These are phyloP conservation scores for Gamsiella multidivaricata DNA, from an alignment of 192 early-diverging fungal species.

Conservation along the genomic window DNA sequence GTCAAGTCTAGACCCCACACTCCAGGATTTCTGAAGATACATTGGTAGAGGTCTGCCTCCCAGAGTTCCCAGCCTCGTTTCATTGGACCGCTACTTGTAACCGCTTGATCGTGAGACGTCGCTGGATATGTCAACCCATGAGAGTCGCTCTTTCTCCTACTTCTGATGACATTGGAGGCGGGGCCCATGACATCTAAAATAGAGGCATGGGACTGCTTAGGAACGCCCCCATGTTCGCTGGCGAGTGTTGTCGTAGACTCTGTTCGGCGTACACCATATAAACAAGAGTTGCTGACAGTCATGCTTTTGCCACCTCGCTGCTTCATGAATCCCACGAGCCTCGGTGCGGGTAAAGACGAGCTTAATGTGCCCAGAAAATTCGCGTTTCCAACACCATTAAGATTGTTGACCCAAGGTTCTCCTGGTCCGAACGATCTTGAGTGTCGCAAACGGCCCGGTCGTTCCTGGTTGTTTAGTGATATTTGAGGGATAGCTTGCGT, in stretches of 20 bases:
- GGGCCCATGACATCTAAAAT: constrained; percentile 7
- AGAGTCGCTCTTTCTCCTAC: constrained; percentile 26
- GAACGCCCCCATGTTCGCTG: not conserved
- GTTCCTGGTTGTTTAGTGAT: not conserved
- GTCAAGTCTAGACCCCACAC: constrained; percentile 43
- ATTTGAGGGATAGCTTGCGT: no score
- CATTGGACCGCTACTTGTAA: not conserved
- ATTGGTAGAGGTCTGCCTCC: constrained; percentile 53
- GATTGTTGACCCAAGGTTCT: not conserved
- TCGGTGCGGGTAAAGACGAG: constrained; percentile 41
- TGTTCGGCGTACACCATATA: constrained; percentile 38
- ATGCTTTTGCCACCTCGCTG: constrained; percentile 45
- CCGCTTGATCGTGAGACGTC: not conserved
- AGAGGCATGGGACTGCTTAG: constrained; percentile 28
- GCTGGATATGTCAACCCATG: not conserved
- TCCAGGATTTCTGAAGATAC: constrained; percentile 47
- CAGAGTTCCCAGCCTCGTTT: constrained; percentile 53
- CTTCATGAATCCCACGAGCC: constrained; percentile 47
- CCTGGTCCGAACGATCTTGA: not conserved
- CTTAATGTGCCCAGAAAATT: constrained; percentile 18
- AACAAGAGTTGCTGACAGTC: constrained; percentile 29
- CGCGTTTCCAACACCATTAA: not conserved
- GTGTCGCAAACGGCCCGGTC: not conserved
- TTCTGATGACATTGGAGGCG: not conserved
- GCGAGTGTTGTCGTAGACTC: constrained; percentile 7